Conservation (phyloP, 1,284 basidiomycete genomes). For the Ustilago esculenta region DNA sequence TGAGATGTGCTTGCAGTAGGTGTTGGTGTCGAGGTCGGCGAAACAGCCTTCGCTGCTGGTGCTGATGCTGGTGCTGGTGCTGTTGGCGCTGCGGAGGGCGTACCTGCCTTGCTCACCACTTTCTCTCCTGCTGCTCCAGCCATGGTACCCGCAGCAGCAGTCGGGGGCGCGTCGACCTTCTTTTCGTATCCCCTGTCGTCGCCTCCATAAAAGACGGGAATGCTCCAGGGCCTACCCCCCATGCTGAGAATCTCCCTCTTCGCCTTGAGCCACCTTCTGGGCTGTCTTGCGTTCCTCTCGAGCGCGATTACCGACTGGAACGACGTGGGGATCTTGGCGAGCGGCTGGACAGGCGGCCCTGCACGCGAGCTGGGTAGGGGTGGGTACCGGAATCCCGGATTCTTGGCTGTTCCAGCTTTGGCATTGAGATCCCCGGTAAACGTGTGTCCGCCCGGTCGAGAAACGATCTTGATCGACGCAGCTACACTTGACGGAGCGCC, state of each 20-base stretch:
- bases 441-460: conserved; percentile 24
- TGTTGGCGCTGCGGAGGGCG: conserved; percentile 10
- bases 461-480: conserved; percentile 36
- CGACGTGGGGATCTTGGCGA: conserved; percentile 47
- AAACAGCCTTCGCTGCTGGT: conserved; percentile 4
- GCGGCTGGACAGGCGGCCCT: conserved; percentile 48
- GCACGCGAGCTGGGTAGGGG: conserved; percentile 40
- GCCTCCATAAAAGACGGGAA: conserved; percentile 52
- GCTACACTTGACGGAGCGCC: background rate
- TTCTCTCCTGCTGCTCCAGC: conserved; percentile 7
- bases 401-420: conserved; percentile 40
- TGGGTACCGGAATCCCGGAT: conserved; percentile 54
- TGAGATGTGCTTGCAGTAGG: conserved; percentile 1
- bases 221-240: conserved; percentile 56
- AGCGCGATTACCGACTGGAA: conserved; percentile 52
- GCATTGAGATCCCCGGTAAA: conserved; percentile 41
- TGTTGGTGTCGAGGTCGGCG: conserved; percentile 12
- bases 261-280: conserved; percentile 47
- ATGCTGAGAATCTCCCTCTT: conserved; percentile 56
- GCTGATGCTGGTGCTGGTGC: background rate
- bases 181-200: conserved; percentile 44
- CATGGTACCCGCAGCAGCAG: background rate
- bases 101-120: conserved; percentile 16
- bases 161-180: conserved; percentile 16
- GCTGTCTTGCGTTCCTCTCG: conserved; percentile 33